Conservation (phyloP, 805 yeast species). For the Helenozyma baotianmanensis region DNA sequence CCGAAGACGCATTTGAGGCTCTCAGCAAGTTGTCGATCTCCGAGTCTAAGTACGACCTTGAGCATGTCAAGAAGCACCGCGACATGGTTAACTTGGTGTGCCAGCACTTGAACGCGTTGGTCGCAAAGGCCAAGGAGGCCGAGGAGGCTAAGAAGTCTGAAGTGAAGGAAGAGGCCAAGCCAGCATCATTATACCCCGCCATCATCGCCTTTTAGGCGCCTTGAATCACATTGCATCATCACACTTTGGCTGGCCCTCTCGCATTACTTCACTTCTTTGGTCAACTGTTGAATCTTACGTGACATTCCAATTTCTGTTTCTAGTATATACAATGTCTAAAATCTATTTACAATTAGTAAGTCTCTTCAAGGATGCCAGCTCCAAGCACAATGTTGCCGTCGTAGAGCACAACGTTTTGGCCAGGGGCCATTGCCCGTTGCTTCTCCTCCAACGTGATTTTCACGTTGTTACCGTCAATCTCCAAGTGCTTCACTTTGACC, state of each 20-base stretch:
- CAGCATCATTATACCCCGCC: slow-evolving; percentile 29
- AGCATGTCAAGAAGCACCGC: slow-evolving; percentile 32
- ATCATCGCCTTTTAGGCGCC: slow-evolving; percentile 33
- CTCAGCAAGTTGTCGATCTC: slow-evolving; percentile 13
- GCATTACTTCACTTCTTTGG: neutral
- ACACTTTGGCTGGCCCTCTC: neutral
- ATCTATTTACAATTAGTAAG: slow-evolving; percentile 1
- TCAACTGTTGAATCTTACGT: neutral
- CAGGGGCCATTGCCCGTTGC: slow-evolving; percentile 80
- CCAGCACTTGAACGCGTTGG: slow-evolving; percentile 22
- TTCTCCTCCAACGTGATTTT: slow-evolving; percentile 32
- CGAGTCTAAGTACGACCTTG: slow-evolving; percentile 16
- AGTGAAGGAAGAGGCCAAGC: slow-evolving; percentile 11
- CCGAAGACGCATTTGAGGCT: slow-evolving; percentile 8
- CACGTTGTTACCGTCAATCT: slow-evolving; percentile 6
- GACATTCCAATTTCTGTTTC: slow-evolving; percentile 1
- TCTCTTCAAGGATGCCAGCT: slow-evolving; percentile 8
- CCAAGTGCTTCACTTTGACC: slow-evolving; percentile 24
- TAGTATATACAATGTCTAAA: neutral
- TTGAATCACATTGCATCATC: too few relatives aligned
- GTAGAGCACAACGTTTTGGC: slow-evolving; percentile 80
- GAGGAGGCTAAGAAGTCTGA: slow-evolving; percentile 4
- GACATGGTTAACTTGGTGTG: slow-evolving; percentile 33
- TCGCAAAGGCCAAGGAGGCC: slow-evolving; percentile 7
- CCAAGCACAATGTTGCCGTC: slow-evolving; percentile 60